Evolutionary conservation across 1,139 yeast genomes (phyloP).

Genomic region (Kodamaea sp.): DNA sequence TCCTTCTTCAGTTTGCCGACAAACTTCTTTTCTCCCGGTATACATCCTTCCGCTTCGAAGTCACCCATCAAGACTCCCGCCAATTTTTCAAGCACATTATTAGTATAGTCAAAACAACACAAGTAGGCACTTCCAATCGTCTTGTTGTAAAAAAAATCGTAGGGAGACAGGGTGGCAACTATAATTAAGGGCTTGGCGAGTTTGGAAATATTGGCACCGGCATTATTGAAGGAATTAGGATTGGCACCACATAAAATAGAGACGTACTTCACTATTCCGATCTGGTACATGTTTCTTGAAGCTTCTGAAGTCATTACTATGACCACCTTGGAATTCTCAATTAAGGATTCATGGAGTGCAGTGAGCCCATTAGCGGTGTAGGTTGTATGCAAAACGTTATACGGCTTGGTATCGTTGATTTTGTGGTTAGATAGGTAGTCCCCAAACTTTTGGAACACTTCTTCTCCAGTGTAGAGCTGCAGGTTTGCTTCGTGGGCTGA

Average conservation of each 20-base stretch:
- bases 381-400: conserved; percentile 59
- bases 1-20: conserved; percentile 27
- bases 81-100: conserved; percentile 49
- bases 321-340: conserved; percentile 56
- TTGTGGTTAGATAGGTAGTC: conserved; percentile 40
- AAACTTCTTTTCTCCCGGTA: conserved; percentile 55
- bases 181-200: conserved; percentile 54
- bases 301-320: conserved; percentile 66
- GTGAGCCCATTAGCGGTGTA: conserved; percentile 69
- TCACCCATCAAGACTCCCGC: conserved; percentile 60
- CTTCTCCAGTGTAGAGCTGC: conserved; percentile 52
- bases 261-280: conserved; percentile 63
- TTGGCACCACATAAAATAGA: conserved; percentile 55
- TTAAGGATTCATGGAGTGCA: conserved; percentile 55
- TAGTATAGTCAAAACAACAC: conserved; percentile 64
- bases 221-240: conserved; percentile 36
- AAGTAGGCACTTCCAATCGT: conserved; percentile 59
- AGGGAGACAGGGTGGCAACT: conserved; percentile 67
- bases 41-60: conserved; percentile 51
- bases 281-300: conserved; percentile 62
- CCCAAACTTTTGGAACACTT: conserved; percentile 56
- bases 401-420: conserved; percentile 28
- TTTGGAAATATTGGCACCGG: conserved; percentile 22
- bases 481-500: conserved; percentile 14
- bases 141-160: conserved; percentile 58